phyloP scores from a whole-genome alignment of 1,284 basidiomycete species.

The Chondrostereum purpureum region DNA sequence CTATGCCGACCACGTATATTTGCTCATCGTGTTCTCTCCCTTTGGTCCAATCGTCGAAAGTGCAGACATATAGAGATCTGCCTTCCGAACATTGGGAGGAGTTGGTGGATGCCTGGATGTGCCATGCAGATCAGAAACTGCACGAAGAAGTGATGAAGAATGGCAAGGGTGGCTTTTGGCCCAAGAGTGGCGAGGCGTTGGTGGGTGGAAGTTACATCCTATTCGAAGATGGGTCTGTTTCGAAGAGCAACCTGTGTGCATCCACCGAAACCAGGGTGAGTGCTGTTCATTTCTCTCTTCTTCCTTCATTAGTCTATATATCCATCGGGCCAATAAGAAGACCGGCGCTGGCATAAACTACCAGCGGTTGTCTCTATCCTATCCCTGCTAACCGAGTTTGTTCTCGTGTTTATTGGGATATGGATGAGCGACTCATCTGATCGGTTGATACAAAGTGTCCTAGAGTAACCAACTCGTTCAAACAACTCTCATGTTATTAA shows the following conservation, averaged over 20 bases:
- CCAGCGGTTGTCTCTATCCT: slow-evolving; percentile 49
- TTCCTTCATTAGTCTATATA: slow-evolving; percentile 16
- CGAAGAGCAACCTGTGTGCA: slow-evolving; percentile 47
- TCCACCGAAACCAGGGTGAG: slow-evolving; percentile 51
- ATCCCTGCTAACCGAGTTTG: slow-evolving; percentile 5
- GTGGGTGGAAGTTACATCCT: slow-evolving; percentile 85
- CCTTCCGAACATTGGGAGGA: slow-evolving; percentile 97
- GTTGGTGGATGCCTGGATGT: slow-evolving; percentile 97
- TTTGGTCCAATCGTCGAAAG: slow-evolving; percentile 45
- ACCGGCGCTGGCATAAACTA: slow-evolving; percentile 71
- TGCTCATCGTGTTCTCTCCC: slow-evolving; percentile 76
- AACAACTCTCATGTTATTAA: slow-evolving; percentile 77
- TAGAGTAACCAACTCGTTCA: slow-evolving; percentile 58
- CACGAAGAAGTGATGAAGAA: slow-evolving; percentile 63
- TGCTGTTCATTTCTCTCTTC: slow-evolving; percentile 17
- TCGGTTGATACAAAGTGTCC: slow-evolving; percentile 90
- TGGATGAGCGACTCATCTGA: slow-evolving; percentile 31
- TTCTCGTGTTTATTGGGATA: slow-evolving; percentile 23
- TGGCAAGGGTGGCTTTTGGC: slow-evolving; percentile 80
- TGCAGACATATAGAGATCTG: slow-evolving; percentile 67
- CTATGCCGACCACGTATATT: slow-evolving; percentile 55
- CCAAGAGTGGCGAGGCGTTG: slow-evolving; percentile 59
- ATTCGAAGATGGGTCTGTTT: slow-evolving; percentile 57
- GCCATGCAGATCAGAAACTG: slow-evolving; percentile 83
- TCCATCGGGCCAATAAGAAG: slow-evolving; percentile 77